Conservation (phyloP, 2,329 filamentous ascomycete genomes). For the Penicillium digitatum region DNA sequence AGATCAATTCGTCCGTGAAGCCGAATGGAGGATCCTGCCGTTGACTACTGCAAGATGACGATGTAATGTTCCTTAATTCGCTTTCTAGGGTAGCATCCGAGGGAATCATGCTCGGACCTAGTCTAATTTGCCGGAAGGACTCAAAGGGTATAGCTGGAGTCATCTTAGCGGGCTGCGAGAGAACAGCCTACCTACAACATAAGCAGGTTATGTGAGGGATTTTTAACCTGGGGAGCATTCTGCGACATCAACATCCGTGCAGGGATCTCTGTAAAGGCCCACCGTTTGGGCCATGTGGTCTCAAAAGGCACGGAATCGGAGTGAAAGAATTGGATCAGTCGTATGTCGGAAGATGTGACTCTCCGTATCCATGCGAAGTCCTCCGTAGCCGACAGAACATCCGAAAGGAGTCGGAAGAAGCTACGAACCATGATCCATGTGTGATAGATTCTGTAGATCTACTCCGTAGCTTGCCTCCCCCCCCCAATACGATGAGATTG, state of each 20-base stretch:
- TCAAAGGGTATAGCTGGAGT: background rate
- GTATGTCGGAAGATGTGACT: background rate
- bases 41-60: background rate
- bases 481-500: background rate
- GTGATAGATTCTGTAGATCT: background rate
- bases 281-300: background rate
- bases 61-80: conserved; percentile 4
- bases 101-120: background rate
- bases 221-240: background rate
- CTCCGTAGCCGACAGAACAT: too few relatives aligned
- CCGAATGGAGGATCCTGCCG: background rate
- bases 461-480: background rate
- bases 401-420: background rate
- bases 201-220: background rate
- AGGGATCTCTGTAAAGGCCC: conserved; percentile 3
- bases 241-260: background rate
- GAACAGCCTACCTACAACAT: background rate
- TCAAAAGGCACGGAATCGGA: background rate
- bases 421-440: background rate
- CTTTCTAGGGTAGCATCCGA: background rate
- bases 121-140: background rate
- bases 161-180: background rate
- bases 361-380: background rate
- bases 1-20: background rate
- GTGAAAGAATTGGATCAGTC: background rate